phyloP scores from a whole-genome alignment of 345 rosid species.

The Adansonia digitata region DNA sequence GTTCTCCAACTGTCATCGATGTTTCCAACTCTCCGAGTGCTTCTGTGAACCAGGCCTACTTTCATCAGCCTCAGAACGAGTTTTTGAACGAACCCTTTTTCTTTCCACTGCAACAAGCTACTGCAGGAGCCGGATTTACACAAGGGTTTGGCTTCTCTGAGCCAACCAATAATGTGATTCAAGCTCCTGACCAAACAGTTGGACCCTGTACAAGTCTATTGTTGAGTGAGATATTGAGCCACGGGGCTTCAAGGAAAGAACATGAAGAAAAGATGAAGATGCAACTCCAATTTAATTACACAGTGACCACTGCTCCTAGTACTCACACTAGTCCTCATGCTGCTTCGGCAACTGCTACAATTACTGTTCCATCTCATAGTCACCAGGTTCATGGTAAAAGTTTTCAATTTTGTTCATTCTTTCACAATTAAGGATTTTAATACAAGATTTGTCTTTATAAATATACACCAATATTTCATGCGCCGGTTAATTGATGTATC shows the following conservation, averaged over 20 bases:
- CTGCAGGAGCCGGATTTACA: conserved; percentile 28
- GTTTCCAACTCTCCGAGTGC: conserved; percentile 29
- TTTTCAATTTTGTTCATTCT: background rate
- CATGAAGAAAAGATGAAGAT: conserved; percentile 38
- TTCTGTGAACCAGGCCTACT: conserved; percentile 41
- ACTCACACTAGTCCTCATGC: conserved; percentile 17
- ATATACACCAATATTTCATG: background rate
- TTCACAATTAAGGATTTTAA: background rate
- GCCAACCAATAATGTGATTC: conserved; percentile 26
- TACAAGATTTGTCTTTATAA: background rate
- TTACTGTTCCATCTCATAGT: conserved; percentile 37
- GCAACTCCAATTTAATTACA: conserved; percentile 34
- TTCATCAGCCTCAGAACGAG: conserved; percentile 37
- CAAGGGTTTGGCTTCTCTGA: conserved; percentile 43
- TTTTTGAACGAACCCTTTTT: conserved; percentile 47
- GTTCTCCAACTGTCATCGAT: conserved; percentile 27
- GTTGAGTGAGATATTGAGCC: conserved; percentile 48
- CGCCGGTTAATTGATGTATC: background rate
- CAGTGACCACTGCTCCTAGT: conserved; percentile 18
- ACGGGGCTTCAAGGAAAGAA: conserved; percentile 31
- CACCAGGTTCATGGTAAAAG: conserved; percentile 42
- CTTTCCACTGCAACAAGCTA: conserved; percentile 31
- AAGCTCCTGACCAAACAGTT: conserved; percentile 21
- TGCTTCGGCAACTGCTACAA: conserved; percentile 15
- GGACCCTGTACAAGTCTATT: conserved; percentile 57